These are phyloP conservation scores for Penicillium argentinense DNA, from an alignment of 495 filamentous ascomycete genomes.

Conservation along the genomic window DNA sequence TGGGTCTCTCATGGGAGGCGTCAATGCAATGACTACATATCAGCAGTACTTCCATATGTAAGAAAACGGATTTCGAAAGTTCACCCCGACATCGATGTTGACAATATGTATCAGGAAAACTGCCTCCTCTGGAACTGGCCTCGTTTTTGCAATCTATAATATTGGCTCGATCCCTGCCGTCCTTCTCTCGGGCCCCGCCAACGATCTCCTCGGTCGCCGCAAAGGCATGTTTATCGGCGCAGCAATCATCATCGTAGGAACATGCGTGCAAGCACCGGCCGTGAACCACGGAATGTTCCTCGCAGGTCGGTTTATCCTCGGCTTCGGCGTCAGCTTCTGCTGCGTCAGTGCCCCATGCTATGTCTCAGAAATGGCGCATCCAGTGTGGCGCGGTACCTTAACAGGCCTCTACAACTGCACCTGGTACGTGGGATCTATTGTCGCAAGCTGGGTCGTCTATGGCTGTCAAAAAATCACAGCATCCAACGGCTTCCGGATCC, in stretches of 20 bases:
- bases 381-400: conserved; percentile 63
- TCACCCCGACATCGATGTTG: conserved; percentile 1
- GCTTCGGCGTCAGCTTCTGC: conserved; percentile 67
- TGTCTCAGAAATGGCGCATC: conserved; percentile 71
- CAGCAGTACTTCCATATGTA: conserved; percentile 38
- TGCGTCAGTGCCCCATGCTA: conserved; percentile 69
- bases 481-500: conserved; percentile 51
- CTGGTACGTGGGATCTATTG: conserved; percentile 50
- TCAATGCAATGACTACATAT: conserved; percentile 39
- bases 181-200: conserved; percentile 18
- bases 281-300: conserved; percentile 55
- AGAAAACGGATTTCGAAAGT: conserved; percentile 12
- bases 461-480: conserved; percentile 27
- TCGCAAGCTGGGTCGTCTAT: conserved; percentile 33
- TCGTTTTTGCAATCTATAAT: conserved; percentile 60
- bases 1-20: conserved; percentile 46
- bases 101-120: conserved; percentile 13
- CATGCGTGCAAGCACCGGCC: conserved; percentile 50
- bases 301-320: conserved; percentile 71
- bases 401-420: conserved; percentile 46
- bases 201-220: conserved; percentile 49
- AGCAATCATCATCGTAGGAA: conserved; percentile 57
- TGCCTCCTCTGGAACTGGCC: conserved; percentile 38
- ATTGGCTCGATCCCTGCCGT: conserved; percentile 36
- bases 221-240: conserved; percentile 63